Evolutionary conservation across 169 alveolate genomes (phyloP), one percentile per base, ranked within the genome.

Genomic region (Eimeria falciformis): DNA sequence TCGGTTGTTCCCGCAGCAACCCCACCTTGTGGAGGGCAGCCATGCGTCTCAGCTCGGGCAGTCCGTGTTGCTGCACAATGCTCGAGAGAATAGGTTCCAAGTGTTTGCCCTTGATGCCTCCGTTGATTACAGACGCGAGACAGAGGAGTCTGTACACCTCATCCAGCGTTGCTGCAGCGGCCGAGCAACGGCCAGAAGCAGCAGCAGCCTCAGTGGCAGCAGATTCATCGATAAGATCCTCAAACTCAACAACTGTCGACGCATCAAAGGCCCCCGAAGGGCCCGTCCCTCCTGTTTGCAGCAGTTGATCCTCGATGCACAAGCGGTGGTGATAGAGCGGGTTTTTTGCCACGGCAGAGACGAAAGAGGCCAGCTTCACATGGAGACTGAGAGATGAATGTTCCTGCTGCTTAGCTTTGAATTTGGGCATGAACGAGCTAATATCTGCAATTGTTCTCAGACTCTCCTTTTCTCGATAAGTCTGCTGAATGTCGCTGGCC

Each of bases 361-460:
- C 83, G 91, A 94, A 96, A 46, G 98, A 96, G 78, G 98, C 98
- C 17, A 97, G 92, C 69, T 97, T 96, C 33, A 97, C 97, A 93
- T 97, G 99, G 1, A 95, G 95, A 5, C 98, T 94, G 29, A 97
- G 96, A n/a, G 97, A 96, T 25, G 96, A 94, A 85, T 97, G 98
- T 75, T 97, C 98, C 93, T 93, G 94, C 88, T 97, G 99, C 78
- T 96, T 95, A 40, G 78, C 94, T 85, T 97, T 97, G 94, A 97
- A 95, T 90, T 95, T 96, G 73, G 95, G 94, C 91, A 97, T 96
- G 86, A 96, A 97, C 25, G 94, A 97, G 68, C 96, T 97, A 71
- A 97, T 97, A 79, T 96, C 97, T 46, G 95, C 95, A 14, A 97
- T 96, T 66, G 97, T 96, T 47, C 96, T 94, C 71, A 97, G 95